phyloP scores from a whole-genome alignment of 140 eudicot species.

The Oenanthe javanica region DNA sequence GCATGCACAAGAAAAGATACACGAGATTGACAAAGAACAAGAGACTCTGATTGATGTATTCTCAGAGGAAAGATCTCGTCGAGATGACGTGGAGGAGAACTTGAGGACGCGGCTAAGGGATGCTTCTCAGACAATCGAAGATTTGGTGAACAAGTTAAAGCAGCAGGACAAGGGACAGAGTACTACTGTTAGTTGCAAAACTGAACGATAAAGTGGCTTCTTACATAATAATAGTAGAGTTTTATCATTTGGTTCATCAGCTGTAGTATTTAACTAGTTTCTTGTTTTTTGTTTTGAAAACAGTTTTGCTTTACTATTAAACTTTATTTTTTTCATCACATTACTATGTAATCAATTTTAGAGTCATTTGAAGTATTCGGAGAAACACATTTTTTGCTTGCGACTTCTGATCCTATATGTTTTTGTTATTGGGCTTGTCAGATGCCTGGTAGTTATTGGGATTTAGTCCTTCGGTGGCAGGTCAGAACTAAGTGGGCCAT shows the following conservation, averaged over 20 bases:
- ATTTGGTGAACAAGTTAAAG: constrained; percentile 27
- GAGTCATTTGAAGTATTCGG: too few species aligned
- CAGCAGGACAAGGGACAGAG: constrained; percentile 13
- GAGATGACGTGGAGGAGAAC: constrained; percentile 35
- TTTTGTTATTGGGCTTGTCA: too few species aligned
- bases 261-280: background rate
- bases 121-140: constrained; percentile 36
- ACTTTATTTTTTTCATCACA: too few species aligned
- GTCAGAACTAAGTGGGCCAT: too few species aligned
- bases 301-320: too few species aligned
- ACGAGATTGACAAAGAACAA: constrained; percentile 43
- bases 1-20: constrained; percentile 21
- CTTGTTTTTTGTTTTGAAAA: too few species aligned
- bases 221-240: background rate
- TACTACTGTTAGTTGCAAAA: constrained; percentile 12
- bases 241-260: background rate
- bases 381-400: too few species aligned
- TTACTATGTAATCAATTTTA: too few species aligned
- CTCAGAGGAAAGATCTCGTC: constrained; percentile 45
- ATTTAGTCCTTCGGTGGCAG: too few species aligned
- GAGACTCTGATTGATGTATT: constrained; percentile 26
- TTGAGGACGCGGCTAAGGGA: constrained; percentile 41
- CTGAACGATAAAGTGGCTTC: constrained; percentile 7
- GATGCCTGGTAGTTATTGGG: too few species aligned
- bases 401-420: too few species aligned